Evolutionary conservation across 2,329 filamentous ascomycete species (phyloP), one percentile per base, ranked within the genome.

Genomic region (Torrubiellomyces zombiae): DNA sequence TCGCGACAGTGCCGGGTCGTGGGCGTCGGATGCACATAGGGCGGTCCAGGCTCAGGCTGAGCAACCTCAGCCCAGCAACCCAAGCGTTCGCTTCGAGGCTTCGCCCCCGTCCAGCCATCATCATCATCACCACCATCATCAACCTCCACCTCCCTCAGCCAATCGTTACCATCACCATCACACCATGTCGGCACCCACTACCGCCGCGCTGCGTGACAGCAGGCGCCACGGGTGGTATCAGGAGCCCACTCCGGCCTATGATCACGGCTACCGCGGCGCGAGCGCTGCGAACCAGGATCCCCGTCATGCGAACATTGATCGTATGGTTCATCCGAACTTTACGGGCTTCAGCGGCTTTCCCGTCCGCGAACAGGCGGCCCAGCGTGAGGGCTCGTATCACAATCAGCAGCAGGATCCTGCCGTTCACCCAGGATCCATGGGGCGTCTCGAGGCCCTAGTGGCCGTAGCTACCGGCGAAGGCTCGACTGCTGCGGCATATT

Each of bases 151-250:
- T 1, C 55, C 58, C 0, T 51, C 63, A 16, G 53, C 60, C 7
- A 34, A 39, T 6, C 44, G 45, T 21, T 38, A 44, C 20, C 44
- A 53, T 13, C 64, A 69, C 28, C 64, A 71, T 18, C 60, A 73
- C 29, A 69, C 67, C 10, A 59, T 68, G 51, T 73, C 67, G 4
- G 67, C 67, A 2, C 67, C 68, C 1, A 55, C 58, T 0, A 51
- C 63, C 17, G 53, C 60, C 7, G 69, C 65, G 1, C 57, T 66
- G 4, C 60, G 68, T 7, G 70, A 68, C 33, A 55, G 54, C 16
- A 79, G 77, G 41, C 64, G 77, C 3, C 71, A 75, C 30, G 77
- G 63, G 2, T 83, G 76, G 75, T 81, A 81, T 38, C 69, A 79
- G 20, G 61, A 61, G 1, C 60, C 61, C 0, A 42, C 50, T 9